Evolutionary conservation across 768 basidiomycete genomes (phyloP), one percentile per base, ranked within the genome.

Genomic region (Tricholoma hemisulphureum): DNA sequence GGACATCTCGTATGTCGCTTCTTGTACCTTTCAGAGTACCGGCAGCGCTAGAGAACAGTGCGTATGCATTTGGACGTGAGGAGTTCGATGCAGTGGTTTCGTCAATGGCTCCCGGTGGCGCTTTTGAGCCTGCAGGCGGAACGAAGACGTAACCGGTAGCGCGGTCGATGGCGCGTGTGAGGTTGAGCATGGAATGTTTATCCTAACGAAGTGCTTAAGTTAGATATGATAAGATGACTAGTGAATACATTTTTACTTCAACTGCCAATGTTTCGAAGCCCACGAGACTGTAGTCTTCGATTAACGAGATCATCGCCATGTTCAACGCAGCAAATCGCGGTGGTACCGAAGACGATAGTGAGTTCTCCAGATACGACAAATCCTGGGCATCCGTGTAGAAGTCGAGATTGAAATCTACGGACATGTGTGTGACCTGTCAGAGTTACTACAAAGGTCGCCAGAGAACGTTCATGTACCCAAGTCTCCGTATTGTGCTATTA

Each of bases 301-400:
- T 85, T n/a, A 98, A 71, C 13, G 90, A 94, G 58, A 93, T 89
- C 68, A 98, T 87, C 0, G 91, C 89, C 81, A 89, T 85, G 69
- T 98, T 98, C 45, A 99, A 74, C 7, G 86, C 85, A 0, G 82
- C 75, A 65, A 85, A 97, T 35, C 86, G 85, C 1, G 88, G 85
- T 1, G 81, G 73, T 3, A 75, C 64, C 0, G 89, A 82, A 1
- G 84, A 68, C 0, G 84, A 78, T 14, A 98, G 83, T 0, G 84
- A 75, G 60, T 87, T 88, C 62, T 92, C 85, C 20, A 99, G 83
- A 70, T 98, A 88, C 1, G 89, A 88, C 0, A 99, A 80, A 68
- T 99, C 96, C 72, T 97, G 95, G 0, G 97, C 97, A 73, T 99
- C 95, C 39, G 97, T 98, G 71, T 98, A 98, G 71, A 91, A 99